Conservation (phyloP, 2,329 filamentous ascomycete genomes). For the Albifimbria verrucaria region DNA sequence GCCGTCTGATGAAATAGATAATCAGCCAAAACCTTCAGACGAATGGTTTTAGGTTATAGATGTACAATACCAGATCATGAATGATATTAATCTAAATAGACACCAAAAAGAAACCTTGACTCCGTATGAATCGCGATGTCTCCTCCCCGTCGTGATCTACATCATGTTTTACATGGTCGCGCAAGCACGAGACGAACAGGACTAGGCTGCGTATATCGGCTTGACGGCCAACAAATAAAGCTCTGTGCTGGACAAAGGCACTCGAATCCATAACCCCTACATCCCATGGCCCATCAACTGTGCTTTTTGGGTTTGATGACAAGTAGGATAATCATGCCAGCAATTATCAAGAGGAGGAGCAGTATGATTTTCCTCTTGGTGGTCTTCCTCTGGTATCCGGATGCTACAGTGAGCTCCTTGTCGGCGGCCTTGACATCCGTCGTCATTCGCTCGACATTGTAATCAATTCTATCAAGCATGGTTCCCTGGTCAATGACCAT, state of each 20-base stretch:
- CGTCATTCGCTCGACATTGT: conserved; percentile 96
- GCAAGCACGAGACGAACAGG: neutral
- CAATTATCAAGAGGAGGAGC: conserved; percentile 78
- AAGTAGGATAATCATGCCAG: conserved; percentile 81
- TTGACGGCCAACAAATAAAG: no score
- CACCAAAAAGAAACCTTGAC: neutral
- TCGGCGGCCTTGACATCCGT: conserved; percentile 89
- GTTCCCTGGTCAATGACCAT: conserved; percentile 95
- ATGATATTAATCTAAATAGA: conserved; percentile 1
- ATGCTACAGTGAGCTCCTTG: conserved; percentile 85
- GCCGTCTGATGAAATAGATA: no score
- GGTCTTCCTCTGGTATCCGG: conserved; percentile 81
- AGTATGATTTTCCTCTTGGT: conserved; percentile 93
- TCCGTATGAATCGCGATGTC: neutral
- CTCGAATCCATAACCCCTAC: neutral
- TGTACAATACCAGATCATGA: conserved; percentile 1
- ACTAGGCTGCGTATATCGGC: no score
- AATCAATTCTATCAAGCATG: conserved; percentile 92
- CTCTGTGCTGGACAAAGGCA: no score
- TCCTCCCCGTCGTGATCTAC: neutral
- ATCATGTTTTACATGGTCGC: neutral
- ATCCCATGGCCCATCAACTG: conserved; percentile 11
- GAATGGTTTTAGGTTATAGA: neutral
- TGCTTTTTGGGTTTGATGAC: conserved; percentile 71
- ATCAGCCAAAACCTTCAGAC: no score